phyloP scores from a whole-genome alignment of 1,139 yeast genomes.

The Wickerhamomyces sp. region DNA sequence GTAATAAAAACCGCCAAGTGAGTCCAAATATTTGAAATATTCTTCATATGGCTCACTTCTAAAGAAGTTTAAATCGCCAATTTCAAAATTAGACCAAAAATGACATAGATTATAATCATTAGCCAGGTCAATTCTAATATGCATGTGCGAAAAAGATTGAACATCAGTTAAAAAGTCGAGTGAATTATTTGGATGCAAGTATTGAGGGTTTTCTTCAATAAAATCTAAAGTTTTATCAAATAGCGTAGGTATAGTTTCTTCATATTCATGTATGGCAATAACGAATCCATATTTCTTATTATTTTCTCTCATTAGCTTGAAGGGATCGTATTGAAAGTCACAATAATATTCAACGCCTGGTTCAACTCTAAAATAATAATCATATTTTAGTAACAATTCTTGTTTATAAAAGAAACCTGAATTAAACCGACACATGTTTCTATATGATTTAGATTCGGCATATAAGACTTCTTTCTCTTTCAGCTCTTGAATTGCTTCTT shows the following conservation, averaged over 20 bases:
- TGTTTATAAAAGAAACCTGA: conserved; percentile 82
- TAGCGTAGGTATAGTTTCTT: conserved; percentile 77
- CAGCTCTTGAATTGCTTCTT: conserved; percentile 49
- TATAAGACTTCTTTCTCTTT: conserved; percentile 62
- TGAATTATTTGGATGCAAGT: conserved; percentile 65
- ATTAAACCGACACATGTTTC: conserved; percentile 80
- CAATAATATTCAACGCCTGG: conserved; percentile 86
- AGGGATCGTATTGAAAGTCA: conserved; percentile 85
- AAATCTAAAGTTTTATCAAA: conserved; percentile 75
- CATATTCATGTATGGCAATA: conserved; percentile 71
- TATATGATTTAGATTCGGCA: conserved; percentile 73
- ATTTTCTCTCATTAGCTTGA: conserved; percentile 65
- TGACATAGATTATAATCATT: conserved; percentile 82
- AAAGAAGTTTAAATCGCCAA: conserved; percentile 76
- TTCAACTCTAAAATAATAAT: conserved; percentile 92
- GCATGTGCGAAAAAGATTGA: conserved; percentile 20
- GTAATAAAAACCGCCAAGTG: conserved; percentile 80
- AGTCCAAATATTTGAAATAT: conserved; percentile 68
- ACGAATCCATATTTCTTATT: conserved; percentile 84
- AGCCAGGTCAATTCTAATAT: conserved; percentile 30
- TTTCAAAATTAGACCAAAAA: conserved; percentile 94
- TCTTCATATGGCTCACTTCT: conserved; percentile 63
- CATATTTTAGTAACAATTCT: conserved; percentile 57
- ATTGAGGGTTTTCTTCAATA: conserved; percentile 53
- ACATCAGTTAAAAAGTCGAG: conserved; percentile 64